Percentiles rank a stretch among this genome's conserved stretches.
Conservation (phyloP, 805 yeast species). For the Candida coquimbonensis region DNA sequence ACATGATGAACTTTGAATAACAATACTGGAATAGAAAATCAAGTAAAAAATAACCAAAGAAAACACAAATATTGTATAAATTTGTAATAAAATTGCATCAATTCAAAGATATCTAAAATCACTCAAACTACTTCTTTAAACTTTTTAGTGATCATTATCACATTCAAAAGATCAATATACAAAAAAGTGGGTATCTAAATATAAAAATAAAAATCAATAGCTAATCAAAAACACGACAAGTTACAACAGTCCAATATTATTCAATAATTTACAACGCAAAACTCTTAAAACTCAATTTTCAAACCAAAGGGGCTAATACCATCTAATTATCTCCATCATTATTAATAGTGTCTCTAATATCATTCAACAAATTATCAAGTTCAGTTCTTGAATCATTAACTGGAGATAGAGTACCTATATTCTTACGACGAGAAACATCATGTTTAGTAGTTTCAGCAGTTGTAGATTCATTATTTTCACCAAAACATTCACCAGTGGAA, state of each 20-base stretch:
- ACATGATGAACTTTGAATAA: conserved; percentile 13
- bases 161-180: background rate
- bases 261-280: no score
- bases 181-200: background rate
- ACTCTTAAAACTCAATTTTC: no score
- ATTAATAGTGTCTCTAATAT: conserved; percentile 19
- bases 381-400: background rate
- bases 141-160: no score
- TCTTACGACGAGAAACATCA: background rate
- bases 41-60: background rate
- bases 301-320: no score
- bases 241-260: no score
- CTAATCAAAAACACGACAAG: no score
- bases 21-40: background rate
- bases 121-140: no score
- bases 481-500: background rate
- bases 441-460: conserved; percentile 13
- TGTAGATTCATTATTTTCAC: background rate
- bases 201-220: no score
- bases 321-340: background rate
- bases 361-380: conserved; percentile 18
- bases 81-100: no score
- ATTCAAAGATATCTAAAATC: no score
- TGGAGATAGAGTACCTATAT: background rate
- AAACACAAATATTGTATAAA: background rate